These are phyloP conservation scores for Apiospora sp. DNA, from an alignment of 2,329 filamentous ascomycete species.

Conservation along the genomic window DNA sequence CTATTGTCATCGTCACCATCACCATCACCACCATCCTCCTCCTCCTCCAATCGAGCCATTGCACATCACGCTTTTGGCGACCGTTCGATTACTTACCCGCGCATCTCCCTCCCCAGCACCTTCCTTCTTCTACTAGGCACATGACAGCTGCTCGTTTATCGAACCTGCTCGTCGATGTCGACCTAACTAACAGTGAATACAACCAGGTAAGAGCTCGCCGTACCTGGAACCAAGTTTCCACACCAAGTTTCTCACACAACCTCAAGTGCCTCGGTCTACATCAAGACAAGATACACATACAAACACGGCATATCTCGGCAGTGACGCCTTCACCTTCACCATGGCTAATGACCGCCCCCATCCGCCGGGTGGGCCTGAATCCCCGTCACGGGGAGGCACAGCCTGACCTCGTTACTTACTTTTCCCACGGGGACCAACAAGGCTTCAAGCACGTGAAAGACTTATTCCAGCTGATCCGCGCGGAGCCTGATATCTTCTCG, in stretches of 20 bases:
- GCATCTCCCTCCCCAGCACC: neutral
- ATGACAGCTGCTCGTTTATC: neutral
- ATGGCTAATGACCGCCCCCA: neutral
- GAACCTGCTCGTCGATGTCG: neutral
- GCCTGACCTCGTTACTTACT: neutral
- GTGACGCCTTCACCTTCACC: neutral
- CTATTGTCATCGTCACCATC: no score
- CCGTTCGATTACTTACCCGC: neutral
- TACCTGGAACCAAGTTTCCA: neutral
- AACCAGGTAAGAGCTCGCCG: neutral
- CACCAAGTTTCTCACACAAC: neutral
- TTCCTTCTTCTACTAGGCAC: neutral
- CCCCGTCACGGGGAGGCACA: neutral
- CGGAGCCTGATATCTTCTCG: neutral
- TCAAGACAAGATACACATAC: neutral
- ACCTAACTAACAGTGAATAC: neutral
- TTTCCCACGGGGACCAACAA: slow-evolving; percentile 2
- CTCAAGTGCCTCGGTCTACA: neutral
- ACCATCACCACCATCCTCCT: no score
- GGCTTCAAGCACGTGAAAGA: neutral
- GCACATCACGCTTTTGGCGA: neutral
- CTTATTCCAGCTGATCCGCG: neutral
- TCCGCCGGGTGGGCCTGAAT: neutral
- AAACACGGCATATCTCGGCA: neutral
- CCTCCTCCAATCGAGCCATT: neutral